Percentiles rank a stretch among this genome's conserved stretches.
phyloP scores from a whole-genome alignment of 495 filamentous ascomycete species.

The Tetracladium marchalianum region DNA sequence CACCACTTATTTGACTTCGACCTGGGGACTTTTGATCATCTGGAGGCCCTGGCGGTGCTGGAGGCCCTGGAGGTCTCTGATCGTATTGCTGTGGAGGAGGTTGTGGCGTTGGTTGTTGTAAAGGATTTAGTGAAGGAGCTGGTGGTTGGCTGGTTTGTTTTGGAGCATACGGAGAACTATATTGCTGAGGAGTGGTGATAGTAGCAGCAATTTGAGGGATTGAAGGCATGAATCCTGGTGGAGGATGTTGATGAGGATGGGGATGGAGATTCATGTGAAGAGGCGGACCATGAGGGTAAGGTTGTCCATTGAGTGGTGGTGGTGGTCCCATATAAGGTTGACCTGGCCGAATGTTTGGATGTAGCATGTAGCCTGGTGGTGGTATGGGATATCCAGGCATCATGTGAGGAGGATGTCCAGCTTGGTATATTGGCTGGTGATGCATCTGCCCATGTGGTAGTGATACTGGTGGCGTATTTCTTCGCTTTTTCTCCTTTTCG shows the following conservation, averaged over 20 bases:
- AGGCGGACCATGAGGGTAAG: constrained; percentile 1
- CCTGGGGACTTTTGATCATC: too few species aligned
- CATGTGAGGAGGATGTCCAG: constrained; percentile 10
- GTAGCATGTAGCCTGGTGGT: constrained; percentile 11
- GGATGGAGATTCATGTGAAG: not conserved
- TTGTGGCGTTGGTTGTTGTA: not conserved
- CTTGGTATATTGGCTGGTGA: constrained; percentile 18
- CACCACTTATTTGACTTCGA: too few species aligned
- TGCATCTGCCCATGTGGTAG: constrained; percentile 8
- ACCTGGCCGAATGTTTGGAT: constrained; percentile 7
- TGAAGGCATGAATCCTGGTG: constrained; percentile 3
- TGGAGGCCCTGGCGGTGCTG: too few species aligned
- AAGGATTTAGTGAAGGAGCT: not conserved
- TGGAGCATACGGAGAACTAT: constrained; percentile 22
- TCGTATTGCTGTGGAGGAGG: not conserved
- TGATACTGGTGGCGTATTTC: constrained; percentile 42
- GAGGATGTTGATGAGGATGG: not conserved
- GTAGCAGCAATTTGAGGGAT: constrained; percentile 11
- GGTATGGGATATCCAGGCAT: constrained; percentile 11
- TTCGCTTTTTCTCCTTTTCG: constrained; percentile 60
- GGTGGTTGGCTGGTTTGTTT: constrained; percentile 7
- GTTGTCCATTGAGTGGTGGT: constrained; percentile 10
- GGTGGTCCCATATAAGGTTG: constrained; percentile 14
- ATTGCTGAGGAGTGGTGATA: constrained; percentile 3
- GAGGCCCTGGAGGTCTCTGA: too few species aligned